Evolutionary conservation across 2,329 filamentous ascomycete genomes (phyloP).

Genomic region (Colletotrichum magnum): DNA sequence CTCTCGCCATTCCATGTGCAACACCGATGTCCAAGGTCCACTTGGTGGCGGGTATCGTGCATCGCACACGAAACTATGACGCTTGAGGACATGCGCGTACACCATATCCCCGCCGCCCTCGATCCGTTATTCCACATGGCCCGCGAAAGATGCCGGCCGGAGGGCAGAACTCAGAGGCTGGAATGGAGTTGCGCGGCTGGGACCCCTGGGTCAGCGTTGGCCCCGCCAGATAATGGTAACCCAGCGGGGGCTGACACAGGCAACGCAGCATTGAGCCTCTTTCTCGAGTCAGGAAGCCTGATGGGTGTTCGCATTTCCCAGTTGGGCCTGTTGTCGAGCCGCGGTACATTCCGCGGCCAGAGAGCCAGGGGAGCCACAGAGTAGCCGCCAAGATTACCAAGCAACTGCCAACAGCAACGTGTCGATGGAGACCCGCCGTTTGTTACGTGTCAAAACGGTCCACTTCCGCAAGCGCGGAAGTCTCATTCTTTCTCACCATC

Average conservation of each 20-base stretch:
- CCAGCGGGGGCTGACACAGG: constrained; percentile 12
- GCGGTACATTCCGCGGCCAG: constrained; percentile 11
- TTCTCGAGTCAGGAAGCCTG: constrained; percentile 30
- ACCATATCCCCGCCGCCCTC: constrained; percentile 9
- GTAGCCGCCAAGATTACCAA: constrained; percentile 20
- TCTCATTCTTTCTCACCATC: constrained; percentile 3
- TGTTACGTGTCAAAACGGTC: constrained; percentile 31
- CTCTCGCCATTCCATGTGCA: constrained; percentile 13
- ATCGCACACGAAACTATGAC: constrained; percentile 24
- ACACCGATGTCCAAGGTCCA: constrained; percentile 25
- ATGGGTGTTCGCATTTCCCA: background rate
- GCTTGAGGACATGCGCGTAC: constrained; percentile 4
- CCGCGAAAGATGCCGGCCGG: constrained; percentile 35
- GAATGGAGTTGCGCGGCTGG: constrained; percentile 4
- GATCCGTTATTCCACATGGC: constrained; percentile 37
- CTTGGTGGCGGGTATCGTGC: constrained; percentile 37
- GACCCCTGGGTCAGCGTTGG: constrained; percentile 12
- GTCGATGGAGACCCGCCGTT: constrained; percentile 21
- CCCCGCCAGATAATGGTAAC: constrained; percentile 26
- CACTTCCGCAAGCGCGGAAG: constrained; percentile 13
- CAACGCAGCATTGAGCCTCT: constrained; percentile 15
- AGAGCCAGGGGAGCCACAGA: background rate
- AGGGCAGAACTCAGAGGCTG: background rate
- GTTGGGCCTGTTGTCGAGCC: constrained; percentile 6
- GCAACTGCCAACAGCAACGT: background rate